Conservation (phyloP, 495 filamentous ascomycete species). For the Pyrenula massariospora region DNA sequence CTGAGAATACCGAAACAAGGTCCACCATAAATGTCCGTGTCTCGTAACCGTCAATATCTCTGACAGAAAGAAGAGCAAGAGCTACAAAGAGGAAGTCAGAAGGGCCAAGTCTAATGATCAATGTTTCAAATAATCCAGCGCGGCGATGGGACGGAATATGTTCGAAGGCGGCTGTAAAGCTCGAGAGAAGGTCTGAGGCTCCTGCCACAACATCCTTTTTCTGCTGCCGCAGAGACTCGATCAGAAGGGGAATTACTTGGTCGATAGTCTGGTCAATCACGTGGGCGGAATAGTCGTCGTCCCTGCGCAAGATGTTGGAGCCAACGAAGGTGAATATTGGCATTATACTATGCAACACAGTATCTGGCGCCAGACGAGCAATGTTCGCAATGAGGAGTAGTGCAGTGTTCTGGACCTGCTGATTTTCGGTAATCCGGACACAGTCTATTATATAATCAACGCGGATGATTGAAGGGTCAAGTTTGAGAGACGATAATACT, state of each 20-base stretch:
- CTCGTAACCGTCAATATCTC: constrained; percentile 30
- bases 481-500: constrained; percentile 22
- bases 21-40: constrained; percentile 32
- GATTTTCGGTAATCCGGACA: constrained; percentile 75
- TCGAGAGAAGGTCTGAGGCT: constrained; percentile 74
- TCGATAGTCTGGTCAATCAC: constrained; percentile 80
- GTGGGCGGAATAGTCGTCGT: constrained; percentile 90
- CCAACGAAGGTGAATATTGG: constrained; percentile 98
- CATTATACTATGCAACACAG: constrained; percentile 93
- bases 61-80: constrained; percentile 32
- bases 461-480: constrained; percentile 64
- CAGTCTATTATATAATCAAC: constrained; percentile 85
- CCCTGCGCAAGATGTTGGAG: constrained; percentile 71
- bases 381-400: constrained; percentile 78
- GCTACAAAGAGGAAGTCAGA: constrained; percentile 23
- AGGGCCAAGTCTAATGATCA: constrained; percentile 63
- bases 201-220: constrained; percentile 66
- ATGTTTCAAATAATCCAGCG: constrained; percentile 63
- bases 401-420: constrained; percentile 82
- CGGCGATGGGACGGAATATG: constrained; percentile 83
- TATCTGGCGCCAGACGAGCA: constrained; percentile 71
- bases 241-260: constrained; percentile 81
- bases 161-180: constrained; percentile 89
- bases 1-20: constrained; percentile 37
- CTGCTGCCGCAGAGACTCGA: constrained; percentile 67